Evolutionary conservation across 2,329 filamentous ascomycete genomes (phyloP).

Genomic region (Fusarium nygamai): DNA sequence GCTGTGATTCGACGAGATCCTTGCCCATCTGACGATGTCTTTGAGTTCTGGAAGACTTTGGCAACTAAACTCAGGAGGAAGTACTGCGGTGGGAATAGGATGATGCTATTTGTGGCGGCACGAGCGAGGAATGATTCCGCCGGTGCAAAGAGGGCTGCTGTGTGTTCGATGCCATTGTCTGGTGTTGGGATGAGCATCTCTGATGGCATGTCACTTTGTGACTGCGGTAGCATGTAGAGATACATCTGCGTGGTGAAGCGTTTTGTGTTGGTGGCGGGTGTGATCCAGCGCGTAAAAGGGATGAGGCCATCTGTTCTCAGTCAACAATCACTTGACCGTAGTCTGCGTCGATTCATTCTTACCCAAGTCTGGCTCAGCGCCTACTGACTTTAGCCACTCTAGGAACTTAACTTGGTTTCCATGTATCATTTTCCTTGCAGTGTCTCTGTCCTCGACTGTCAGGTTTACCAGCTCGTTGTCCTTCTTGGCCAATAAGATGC

Average conservation of each 20-base stretch:
- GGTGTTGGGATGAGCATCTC: slow-evolving; percentile 74
- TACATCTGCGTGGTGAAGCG: slow-evolving; percentile 98
- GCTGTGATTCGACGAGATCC: slow-evolving; percentile 51
- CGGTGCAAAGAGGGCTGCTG: slow-evolving; percentile 80
- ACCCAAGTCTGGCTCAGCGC: slow-evolving; percentile 74
- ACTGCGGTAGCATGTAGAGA: slow-evolving; percentile 80
- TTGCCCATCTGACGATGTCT: slow-evolving; percentile 38
- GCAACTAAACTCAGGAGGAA: slow-evolving; percentile 73
- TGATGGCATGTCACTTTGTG: slow-evolving; percentile 42
- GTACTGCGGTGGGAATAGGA: slow-evolving; percentile 91
- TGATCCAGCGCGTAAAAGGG: slow-evolving; percentile 93
- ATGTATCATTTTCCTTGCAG: slow-evolving; percentile 76
- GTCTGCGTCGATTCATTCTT: slow-evolving; percentile 25
- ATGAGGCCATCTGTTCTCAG: slow-evolving; percentile 66
- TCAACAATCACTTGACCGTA: slow-evolving; percentile 3
- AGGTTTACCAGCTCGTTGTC: slow-evolving; percentile 70
- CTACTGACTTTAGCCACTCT: slow-evolving; percentile 68
- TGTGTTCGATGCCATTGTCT: slow-evolving; percentile 73
- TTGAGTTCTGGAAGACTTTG: slow-evolving; percentile 57
- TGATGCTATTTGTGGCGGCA: slow-evolving; percentile 72
- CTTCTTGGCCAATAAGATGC: slow-evolving; percentile 77
- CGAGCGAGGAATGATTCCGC: slow-evolving; percentile 74
- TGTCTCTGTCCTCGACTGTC: slow-evolving; percentile 66
- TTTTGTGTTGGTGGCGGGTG: slow-evolving; percentile 75
- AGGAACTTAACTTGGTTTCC: slow-evolving; percentile 70